Evolutionary conservation across 768 basidiomycete genomes (phyloP).

Genomic region (Mycena filopes): DNA sequence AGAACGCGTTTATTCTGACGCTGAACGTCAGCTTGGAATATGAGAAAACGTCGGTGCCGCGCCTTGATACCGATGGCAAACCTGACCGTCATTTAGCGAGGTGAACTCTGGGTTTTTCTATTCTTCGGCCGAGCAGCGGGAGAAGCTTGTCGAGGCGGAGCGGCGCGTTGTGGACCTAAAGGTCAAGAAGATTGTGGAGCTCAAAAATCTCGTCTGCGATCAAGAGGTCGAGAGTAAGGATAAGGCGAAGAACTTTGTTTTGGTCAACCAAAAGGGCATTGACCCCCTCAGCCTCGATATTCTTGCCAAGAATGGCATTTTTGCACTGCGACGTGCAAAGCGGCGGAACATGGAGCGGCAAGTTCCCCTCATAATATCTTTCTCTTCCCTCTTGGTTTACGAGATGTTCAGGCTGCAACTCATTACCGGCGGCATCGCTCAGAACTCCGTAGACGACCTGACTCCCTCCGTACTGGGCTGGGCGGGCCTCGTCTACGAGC

Average conservation of each 20-base stretch:
- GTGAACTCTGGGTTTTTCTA: slow-evolving; percentile 99
- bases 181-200: slow-evolving; percentile 94
- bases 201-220: slow-evolving; percentile 97
- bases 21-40: slow-evolving; percentile 98
- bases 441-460: slow-evolving; percentile 98
- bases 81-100: slow-evolving; percentile 68
- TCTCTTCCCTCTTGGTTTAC: background rate
- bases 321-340: slow-evolving; percentile 95
- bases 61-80: slow-evolving; percentile 33
- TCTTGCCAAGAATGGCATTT: slow-evolving; percentile 94
- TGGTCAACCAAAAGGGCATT: slow-evolving; percentile 99
- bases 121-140: slow-evolving; percentile 96
- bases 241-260: slow-evolving; percentile 88
- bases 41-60: slow-evolving; percentile 89
- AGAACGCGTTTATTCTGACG: slow-evolving; percentile 95
- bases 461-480: slow-evolving; percentile 92
- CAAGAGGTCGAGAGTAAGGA: slow-evolving; percentile 86
- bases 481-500: slow-evolving; percentile 99
- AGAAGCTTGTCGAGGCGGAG: slow-evolving; percentile 98
- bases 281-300: slow-evolving; percentile 97
- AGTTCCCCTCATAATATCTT: slow-evolving; percentile 37
- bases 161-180: slow-evolving; percentile 93
- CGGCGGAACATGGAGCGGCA: slow-evolving; percentile 99
- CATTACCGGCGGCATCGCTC: slow-evolving; percentile 93
- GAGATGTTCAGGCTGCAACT: slow-evolving; percentile 77